phyloP scores from a whole-genome alignment of 1,284 basidiomycete species.

The Apiotrichum veenhuisii region DNA sequence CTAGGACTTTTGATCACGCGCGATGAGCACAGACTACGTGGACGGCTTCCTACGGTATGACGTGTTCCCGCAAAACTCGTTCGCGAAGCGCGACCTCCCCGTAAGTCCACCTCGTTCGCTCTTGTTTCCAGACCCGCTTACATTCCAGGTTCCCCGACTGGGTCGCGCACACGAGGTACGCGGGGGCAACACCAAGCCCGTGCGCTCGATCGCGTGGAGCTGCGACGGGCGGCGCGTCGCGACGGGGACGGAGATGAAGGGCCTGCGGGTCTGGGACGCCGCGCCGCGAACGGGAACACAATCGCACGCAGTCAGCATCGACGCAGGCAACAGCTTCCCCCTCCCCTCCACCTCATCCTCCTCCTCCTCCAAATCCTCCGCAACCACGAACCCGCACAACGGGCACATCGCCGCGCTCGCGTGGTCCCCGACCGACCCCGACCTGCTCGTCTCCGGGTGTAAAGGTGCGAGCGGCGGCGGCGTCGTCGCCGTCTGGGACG shows the following conservation, averaged over 20 bases:
- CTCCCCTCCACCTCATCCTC: conserved; percentile 23
- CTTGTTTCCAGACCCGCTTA: not conserved
- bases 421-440: conserved; percentile 39
- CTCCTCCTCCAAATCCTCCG: too few relatives aligned
- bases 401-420: conserved; percentile 39
- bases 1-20: not conserved
- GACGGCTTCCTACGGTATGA: conserved; percentile 22
- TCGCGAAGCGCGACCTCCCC: conserved; percentile 21
- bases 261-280: conserved; percentile 28
- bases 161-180: conserved; percentile 22
- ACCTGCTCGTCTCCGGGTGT: conserved; percentile 39
- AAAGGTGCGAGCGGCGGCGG: conserved; percentile 24
- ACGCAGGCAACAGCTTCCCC: conserved; percentile 16
- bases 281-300: not conserved
- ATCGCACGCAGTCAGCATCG: conserved; percentile 1
- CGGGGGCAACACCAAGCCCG: conserved; percentile 25
- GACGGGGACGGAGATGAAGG: conserved; percentile 28
- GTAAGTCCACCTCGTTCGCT: conserved; percentile 13
- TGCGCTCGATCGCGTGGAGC: conserved; percentile 27
- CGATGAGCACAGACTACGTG: conserved; percentile 3
- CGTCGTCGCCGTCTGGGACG: conserved; percentile 38
- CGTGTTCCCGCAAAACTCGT: conserved; percentile 22
- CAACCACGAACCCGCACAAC: conserved; percentile 32
- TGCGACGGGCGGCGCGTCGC: conserved; percentile 28
- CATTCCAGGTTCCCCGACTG: conserved; percentile 23